These are phyloP conservation scores for Trypanosoma congolense DNA, from an alignment of 208 protist species.

Conservation along the genomic window DNA sequence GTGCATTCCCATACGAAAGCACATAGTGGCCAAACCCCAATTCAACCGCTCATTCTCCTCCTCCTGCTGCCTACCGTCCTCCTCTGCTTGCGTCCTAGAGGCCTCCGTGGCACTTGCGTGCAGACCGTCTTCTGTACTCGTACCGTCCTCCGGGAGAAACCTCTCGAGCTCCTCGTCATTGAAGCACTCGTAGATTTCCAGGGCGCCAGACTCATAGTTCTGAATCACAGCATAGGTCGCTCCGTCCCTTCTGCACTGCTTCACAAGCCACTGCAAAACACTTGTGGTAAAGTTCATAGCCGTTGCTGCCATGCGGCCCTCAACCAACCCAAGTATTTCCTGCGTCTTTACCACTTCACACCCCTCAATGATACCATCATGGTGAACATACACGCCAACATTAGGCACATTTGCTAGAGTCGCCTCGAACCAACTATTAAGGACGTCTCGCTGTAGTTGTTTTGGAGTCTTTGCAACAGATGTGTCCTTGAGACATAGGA, in stretches of 20 bases:
- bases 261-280: slow-evolving; percentile 71
- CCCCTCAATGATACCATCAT: slow-evolving; percentile 65
- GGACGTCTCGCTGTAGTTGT: slow-evolving; percentile 43
- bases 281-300: slow-evolving; percentile 81
- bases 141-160: slow-evolving; percentile 23
- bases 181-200: slow-evolving; percentile 72
- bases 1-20: slow-evolving; percentile 63
- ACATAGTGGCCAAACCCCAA: slow-evolving; percentile 59
- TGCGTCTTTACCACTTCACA: slow-evolving; percentile 66
- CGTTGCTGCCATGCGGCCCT: slow-evolving; percentile 58
- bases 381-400: slow-evolving; percentile 76
- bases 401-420: slow-evolving; percentile 75
- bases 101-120: neutral
- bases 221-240: slow-evolving; percentile 63
- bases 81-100: neutral
- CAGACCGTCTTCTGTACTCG: neutral
- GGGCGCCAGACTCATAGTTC: slow-evolving; percentile 36
- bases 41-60: slow-evolving; percentile 38
- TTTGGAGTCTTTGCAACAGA: slow-evolving; percentile 22
- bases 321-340: slow-evolving; percentile 58
- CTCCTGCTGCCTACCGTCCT: neutral
- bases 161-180: slow-evolving; percentile 19
- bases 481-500: slow-evolving; percentile 49
- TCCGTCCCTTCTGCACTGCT: slow-evolving; percentile 54
- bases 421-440: slow-evolving; percentile 80